Conservation (phyloP, 345 rosid genomes). For the Eucalyptus marginata region DNA sequence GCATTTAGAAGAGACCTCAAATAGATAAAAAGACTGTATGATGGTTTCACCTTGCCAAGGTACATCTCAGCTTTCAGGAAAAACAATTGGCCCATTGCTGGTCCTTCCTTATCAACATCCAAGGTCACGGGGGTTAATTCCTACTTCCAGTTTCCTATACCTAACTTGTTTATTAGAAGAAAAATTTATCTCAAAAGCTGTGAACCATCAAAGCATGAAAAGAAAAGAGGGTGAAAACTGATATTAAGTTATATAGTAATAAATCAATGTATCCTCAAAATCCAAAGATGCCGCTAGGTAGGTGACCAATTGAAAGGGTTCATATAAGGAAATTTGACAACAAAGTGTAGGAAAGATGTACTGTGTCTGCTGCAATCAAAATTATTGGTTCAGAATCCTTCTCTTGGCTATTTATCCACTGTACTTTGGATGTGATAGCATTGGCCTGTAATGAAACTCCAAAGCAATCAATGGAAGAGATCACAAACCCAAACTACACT, state of each 20-base stretch:
- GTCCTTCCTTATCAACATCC: neutral
- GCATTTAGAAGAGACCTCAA: neutral
- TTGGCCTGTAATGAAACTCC: conserved; percentile 55
- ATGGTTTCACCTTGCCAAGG: neutral
- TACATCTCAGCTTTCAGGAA: neutral
- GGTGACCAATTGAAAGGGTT: neutral
- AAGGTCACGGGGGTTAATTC: neutral
- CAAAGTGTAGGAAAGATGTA: conserved; percentile 22
- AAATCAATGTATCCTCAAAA: conserved; percentile 16
- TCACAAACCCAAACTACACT: neutral
- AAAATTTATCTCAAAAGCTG: neutral
- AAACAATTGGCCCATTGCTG: neutral
- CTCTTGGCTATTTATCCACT: conserved; percentile 2
- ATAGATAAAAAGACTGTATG: neutral
- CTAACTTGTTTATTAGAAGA: neutral
- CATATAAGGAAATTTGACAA: neutral
- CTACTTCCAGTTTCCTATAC: neutral
- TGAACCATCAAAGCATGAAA: neutral
- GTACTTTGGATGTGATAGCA: conserved; percentile 43
- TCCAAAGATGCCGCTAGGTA: conserved; percentile 19
- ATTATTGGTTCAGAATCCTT: conserved; percentile 21
- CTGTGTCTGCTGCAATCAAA: conserved; percentile 67
- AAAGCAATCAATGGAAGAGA: conserved; percentile 2
- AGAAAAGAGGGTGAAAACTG: neutral
- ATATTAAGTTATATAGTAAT: neutral